Percentiles rank a stretch among this genome's conserved stretches.
Evolutionary conservation across 2,329 filamentous ascomycete genomes (phyloP).

Genomic region (Colletotrichum liriopes): DNA sequence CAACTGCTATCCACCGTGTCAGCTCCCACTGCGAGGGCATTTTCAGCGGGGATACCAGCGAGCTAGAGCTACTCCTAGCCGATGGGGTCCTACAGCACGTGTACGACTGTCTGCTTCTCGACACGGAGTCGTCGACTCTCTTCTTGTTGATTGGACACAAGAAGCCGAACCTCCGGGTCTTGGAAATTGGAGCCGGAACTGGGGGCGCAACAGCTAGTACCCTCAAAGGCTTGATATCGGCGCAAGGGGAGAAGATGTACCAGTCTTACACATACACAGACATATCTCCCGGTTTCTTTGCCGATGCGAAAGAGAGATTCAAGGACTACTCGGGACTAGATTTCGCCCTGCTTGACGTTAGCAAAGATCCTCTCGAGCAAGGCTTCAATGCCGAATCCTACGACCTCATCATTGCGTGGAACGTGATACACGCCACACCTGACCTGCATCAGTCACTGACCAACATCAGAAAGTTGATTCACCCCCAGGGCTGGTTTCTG

Average conservation of each 20-base stretch:
- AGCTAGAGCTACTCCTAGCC: conserved; percentile 45
- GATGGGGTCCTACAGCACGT: conserved; percentile 19
- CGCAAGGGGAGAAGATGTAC: conserved; percentile 8
- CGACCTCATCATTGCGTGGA: conserved; percentile 57
- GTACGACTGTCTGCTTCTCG: conserved; percentile 27
- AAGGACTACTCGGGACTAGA: conserved; percentile 43
- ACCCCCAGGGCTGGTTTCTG: conserved; percentile 37
- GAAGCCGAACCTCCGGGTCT: conserved; percentile 42
- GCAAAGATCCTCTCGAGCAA: conserved; percentile 48
- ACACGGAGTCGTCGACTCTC: conserved; percentile 7
- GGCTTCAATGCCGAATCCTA: conserved; percentile 45
- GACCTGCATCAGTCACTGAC: conserved; percentile 10
- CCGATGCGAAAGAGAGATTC: conserved; percentile 48
- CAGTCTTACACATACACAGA: conserved; percentile 51
- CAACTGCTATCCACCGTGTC: conserved; percentile 22
- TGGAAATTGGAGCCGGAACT: conserved; percentile 23
- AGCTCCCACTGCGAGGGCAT: conserved; percentile 44
- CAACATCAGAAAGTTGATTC: conserved; percentile 29
- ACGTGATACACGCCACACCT: conserved; percentile 58
- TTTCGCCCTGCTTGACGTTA: conserved; percentile 50
- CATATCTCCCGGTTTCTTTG: conserved; percentile 49
- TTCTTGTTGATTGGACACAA: conserved; percentile 45
- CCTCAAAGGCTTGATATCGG: conserved; percentile 4
- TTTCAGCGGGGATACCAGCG: conserved; percentile 12
- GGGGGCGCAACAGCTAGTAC: conserved; percentile 25